Evolutionary conservation across 495 filamentous ascomycete genomes (phyloP).

Genomic region (Copromyces sp.): DNA sequence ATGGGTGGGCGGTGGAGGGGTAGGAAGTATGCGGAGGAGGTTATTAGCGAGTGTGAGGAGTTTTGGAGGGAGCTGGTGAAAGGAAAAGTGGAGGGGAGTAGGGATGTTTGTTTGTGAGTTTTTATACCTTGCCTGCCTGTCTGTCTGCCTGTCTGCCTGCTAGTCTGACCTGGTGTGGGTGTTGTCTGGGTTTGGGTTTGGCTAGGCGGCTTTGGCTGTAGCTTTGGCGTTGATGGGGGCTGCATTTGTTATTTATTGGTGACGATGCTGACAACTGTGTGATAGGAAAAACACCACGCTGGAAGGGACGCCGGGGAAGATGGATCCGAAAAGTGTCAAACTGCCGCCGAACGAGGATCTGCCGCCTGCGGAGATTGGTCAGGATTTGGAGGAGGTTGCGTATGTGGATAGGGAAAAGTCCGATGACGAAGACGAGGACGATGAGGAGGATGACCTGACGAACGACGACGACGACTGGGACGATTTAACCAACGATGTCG

Average conservation of each 20-base stretch:
- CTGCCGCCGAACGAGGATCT: constrained; percentile 15
- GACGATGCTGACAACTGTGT: not conserved
- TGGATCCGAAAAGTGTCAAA: constrained; percentile 11
- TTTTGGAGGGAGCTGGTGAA: constrained; percentile 13
- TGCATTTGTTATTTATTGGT: not conserved
- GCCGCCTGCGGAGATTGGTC: constrained; percentile 9
- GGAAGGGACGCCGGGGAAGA: constrained; percentile 11
- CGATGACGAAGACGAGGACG: not conserved
- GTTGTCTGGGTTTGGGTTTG: too few species aligned
- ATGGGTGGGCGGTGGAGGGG: constrained; percentile 8
- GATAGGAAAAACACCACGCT: constrained; percentile 18
- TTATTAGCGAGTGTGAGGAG: constrained; percentile 10
- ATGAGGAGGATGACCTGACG: not conserved
- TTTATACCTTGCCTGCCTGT: not conserved
- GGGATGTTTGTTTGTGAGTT: constrained; percentile 8
- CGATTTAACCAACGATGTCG: not conserved
- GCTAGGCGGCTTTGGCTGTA: too few species aligned
- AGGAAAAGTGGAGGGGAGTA: constrained; percentile 9
- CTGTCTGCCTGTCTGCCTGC: too few species aligned
- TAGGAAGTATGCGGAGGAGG: constrained; percentile 5
- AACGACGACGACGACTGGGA: not conserved
- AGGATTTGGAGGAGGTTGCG: constrained; percentile 11
- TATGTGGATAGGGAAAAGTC: not conserved
- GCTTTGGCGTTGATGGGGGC: too few species aligned
- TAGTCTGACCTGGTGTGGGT: too few species aligned